Evolutionary conservation across 2,329 filamentous ascomycete genomes (phyloP).

Genomic region (Epichloe gansuensis): DNA sequence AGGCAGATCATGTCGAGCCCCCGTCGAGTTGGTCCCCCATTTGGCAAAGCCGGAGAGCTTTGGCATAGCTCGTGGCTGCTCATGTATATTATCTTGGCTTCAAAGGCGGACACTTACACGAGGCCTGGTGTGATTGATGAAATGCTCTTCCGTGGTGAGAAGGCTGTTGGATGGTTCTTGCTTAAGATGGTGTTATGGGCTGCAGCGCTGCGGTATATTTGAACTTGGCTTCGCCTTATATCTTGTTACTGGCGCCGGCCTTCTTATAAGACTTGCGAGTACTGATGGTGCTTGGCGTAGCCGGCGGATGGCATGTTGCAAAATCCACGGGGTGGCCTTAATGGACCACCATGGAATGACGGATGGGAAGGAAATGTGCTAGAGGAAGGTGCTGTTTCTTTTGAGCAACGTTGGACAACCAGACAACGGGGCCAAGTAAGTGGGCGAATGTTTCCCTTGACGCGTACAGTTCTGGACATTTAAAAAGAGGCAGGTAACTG

Average conservation of each 20-base stretch:
- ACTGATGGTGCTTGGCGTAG: constrained; percentile 57
- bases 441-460: too few relatives aligned
- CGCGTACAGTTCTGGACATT: constrained; percentile 69
- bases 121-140: constrained; percentile 76
- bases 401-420: too few relatives aligned
- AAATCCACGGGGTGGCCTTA: constrained; percentile 65
- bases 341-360: constrained; percentile 57
- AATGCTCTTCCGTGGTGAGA: constrained; percentile 56
- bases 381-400: too few relatives aligned
- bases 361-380: constrained; percentile 27
- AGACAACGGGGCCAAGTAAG: too few relatives aligned
- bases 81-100: constrained; percentile 75
- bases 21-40: constrained; percentile 79
- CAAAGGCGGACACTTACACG: constrained; percentile 64
- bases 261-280: constrained; percentile 66
- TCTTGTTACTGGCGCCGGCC: constrained; percentile 30
- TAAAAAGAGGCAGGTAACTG: constrained; percentile 63
- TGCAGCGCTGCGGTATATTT: too few relatives aligned
- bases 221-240: constrained; percentile 60
- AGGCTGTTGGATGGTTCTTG: too few relatives aligned
- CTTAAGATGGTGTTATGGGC: too few relatives aligned
- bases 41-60: constrained; percentile 56
- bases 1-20: constrained; percentile 49
- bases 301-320: constrained; percentile 74
- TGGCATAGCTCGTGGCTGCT: constrained; percentile 70